Conservation (phyloP, 371 early-diverging fungal species). For the Apophysomyces sp. region DNA sequence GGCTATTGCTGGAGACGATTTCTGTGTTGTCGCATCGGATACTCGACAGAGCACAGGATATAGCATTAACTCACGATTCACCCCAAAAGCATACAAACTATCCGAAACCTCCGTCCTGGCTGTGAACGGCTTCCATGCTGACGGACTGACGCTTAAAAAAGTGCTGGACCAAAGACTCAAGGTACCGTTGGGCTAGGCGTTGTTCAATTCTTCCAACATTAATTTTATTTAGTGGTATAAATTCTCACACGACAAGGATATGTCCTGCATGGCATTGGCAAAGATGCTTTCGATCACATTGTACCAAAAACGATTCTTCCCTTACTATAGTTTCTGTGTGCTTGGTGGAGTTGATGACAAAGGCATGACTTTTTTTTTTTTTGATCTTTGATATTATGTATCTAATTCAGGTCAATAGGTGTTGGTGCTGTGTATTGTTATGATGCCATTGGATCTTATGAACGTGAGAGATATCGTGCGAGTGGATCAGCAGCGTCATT, state of each 20-base stretch:
- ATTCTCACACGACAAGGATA: conserved; percentile 88
- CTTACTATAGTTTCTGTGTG: conserved; percentile 93
- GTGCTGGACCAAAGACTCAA: conserved; percentile 85
- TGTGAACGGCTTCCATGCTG: conserved; percentile 95
- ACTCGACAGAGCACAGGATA: conserved; percentile 98
- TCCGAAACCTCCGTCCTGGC: conserved; percentile 88
- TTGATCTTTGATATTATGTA: background rate
- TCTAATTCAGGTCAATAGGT: conserved; percentile 39
- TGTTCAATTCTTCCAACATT: background rate
- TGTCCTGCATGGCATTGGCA: conserved; percentile 87
- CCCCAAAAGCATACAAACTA: conserved; percentile 92
- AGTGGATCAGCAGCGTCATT: conserved; percentile 92
- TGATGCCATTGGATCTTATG: conserved; percentile 97
- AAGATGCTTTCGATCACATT: conserved; percentile 95
- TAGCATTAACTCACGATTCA: conserved; percentile 93
- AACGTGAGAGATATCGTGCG: conserved; percentile 78
- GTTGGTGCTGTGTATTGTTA: conserved; percentile 91
- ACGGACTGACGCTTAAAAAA: conserved; percentile 86
- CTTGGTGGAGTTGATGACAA: conserved; percentile 93
- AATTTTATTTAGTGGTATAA: conserved; percentile 74
- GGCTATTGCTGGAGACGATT: conserved; percentile 95
- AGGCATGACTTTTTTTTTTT: conserved; percentile 38
- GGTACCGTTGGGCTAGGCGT: conserved; percentile 44
- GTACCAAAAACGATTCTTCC: conserved; percentile 97
- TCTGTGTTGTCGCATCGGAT: conserved; percentile 94